Percentiles rank a stretch among this genome's conserved stretches.
These are phyloP conservation scores for Arctium lappa DNA, from an alignment of 129 eudicot species.

Conservation along the genomic window DNA sequence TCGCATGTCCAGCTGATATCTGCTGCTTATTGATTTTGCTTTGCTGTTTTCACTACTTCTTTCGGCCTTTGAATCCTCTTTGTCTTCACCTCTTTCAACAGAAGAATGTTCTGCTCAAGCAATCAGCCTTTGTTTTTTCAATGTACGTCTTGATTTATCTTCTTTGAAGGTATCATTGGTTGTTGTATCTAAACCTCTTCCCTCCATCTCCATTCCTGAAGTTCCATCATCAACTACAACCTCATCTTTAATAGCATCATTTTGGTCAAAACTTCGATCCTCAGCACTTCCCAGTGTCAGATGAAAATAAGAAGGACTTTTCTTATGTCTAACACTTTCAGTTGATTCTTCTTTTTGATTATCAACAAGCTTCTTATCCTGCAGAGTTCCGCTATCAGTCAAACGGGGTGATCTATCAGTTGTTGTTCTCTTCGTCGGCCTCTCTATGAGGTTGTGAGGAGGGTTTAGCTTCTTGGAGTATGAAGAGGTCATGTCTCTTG, in stretches of 20 bases:
- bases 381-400: conserved; percentile 37
- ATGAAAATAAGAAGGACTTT: conserved; percentile 47
- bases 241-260: conserved; percentile 37
- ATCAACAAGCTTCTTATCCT: conserved; percentile 31
- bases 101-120: conserved; percentile 41
- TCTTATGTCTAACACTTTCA: conserved; percentile 54
- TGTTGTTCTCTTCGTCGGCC: conserved; percentile 52
- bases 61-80: conserved; percentile 57
- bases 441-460: conserved; percentile 44
- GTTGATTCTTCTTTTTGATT: conserved; percentile 52
- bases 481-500: conserved; percentile 38
- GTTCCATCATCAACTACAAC: conserved; percentile 37
- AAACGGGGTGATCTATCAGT: conserved; percentile 46
- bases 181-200: conserved; percentile 22
- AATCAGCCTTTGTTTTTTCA: conserved; percentile 46
- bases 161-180: conserved; percentile 30
- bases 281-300: conserved; percentile 34
- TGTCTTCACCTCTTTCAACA: conserved; percentile 56
- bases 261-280: conserved; percentile 43
- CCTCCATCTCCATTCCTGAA: conserved; percentile 45
- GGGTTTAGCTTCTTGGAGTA: conserved; percentile 32
- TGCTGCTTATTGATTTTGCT: conserved; percentile 63
- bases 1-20: conserved; percentile 36
- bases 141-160: conserved; percentile 30
- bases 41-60: conserved; percentile 78